Conservation (phyloP, 1,139 yeast genomes). For the Saccharomycopsis crataegensis region DNA sequence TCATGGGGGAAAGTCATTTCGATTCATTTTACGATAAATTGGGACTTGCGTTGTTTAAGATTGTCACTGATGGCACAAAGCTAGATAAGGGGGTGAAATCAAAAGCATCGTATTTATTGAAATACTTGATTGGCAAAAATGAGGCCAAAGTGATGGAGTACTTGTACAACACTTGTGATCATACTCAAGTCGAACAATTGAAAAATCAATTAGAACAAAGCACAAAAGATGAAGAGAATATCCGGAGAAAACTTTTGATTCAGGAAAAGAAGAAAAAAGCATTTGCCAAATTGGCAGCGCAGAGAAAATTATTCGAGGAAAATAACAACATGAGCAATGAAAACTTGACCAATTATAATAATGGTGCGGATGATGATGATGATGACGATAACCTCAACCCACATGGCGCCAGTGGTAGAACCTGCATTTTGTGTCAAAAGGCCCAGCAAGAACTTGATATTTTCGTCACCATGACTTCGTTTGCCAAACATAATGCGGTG, state of each 20-base stretch:
- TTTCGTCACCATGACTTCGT: constrained; percentile 49
- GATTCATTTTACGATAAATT: constrained; percentile 49
- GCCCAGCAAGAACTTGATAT: constrained; percentile 37
- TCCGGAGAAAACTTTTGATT: constrained; percentile 49
- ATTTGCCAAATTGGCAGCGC: constrained; percentile 70
- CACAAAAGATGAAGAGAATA: constrained; percentile 44
- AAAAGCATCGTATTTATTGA: constrained; percentile 53
- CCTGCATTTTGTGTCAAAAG: constrained; percentile 66
- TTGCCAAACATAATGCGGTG: constrained; percentile 34
- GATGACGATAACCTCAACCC: constrained; percentile 22
- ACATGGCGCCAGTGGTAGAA: constrained; percentile 26
- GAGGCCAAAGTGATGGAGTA: constrained; percentile 24
- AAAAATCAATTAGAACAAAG: constrained; percentile 24
- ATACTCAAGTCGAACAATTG: constrained; percentile 27
- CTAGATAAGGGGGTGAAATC: constrained; percentile 14
- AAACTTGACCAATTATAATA: constrained; percentile 32
- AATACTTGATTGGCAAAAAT: constrained; percentile 41
- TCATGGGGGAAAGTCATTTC: constrained; percentile 34
- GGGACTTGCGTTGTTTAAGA: constrained; percentile 43
- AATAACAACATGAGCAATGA: constrained; percentile 37
- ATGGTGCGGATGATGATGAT: constrained; percentile 31
- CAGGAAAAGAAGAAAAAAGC: constrained; percentile 60
- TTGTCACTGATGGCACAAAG: constrained; percentile 24
- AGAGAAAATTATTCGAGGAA: constrained; percentile 45
- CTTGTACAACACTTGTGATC: constrained; percentile 29